A percentile compares a stretch with the other conserved stretches of the same genome.
Evolutionary conservation across 2,329 filamentous ascomycete species (phyloP).

Genomic region (Aspergillus neotritici): DNA sequence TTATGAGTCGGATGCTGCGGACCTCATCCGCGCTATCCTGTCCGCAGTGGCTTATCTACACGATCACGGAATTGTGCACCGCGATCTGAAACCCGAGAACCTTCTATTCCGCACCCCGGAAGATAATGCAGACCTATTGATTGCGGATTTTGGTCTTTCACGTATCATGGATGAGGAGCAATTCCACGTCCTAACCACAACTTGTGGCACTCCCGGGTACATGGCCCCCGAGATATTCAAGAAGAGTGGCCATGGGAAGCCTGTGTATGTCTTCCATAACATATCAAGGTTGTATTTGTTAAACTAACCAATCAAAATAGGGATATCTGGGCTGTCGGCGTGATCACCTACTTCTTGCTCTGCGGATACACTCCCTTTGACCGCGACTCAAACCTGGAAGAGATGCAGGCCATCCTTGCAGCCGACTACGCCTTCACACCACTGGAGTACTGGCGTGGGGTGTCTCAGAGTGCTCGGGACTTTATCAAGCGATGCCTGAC

Average conservation of each 20-base stretch:
- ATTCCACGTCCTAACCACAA: constrained; percentile 95
- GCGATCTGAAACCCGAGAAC: constrained; percentile 96
- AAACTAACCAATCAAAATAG: constrained; percentile 31
- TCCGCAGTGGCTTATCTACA: constrained; percentile 98
- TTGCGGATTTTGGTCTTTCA: constrained; percentile 92
- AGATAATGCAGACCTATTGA: constrained; percentile 93
- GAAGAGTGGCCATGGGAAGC: constrained; percentile 95
- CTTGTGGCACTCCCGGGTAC: constrained; percentile 94
- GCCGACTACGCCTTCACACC: constrained; percentile 96
- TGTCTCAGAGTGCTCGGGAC: constrained; percentile 77
- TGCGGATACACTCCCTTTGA: constrained; percentile 99
- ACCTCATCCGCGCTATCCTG: constrained; percentile 87
- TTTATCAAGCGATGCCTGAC: constrained; percentile 92
- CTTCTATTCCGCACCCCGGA: constrained; percentile 93
- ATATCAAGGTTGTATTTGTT: neutral
- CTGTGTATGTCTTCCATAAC: constrained; percentile 56
- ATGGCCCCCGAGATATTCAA: constrained; percentile 99
- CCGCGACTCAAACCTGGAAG: constrained; percentile 92
- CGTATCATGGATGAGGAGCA: constrained; percentile 99
- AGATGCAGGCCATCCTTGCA: constrained; percentile 97
- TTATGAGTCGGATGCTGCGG: constrained; percentile 93
- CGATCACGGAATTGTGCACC: constrained; percentile 97
- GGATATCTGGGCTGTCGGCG: constrained; percentile 95
- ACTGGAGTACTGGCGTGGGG: constrained; percentile 91
- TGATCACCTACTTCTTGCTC: constrained; percentile 97